These are phyloP conservation scores for Mucor velutinosus DNA, from an alignment of 371 early-diverging fungal species.

Conservation along the genomic window DNA sequence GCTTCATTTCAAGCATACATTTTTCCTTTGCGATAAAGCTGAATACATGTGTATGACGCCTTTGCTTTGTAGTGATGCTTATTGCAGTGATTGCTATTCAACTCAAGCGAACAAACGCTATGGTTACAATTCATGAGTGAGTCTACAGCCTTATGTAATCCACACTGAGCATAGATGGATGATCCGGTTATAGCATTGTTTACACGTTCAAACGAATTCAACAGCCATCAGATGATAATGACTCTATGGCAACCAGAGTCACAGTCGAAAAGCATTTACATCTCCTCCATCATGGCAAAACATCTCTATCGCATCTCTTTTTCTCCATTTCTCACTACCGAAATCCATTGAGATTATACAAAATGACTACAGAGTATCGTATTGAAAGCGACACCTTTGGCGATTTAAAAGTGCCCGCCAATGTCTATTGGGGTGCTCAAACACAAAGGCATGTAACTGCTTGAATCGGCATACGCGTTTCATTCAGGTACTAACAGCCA, in stretches of 20 bases:
- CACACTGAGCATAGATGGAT: neutral
- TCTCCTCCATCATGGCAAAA: neutral
- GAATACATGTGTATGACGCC: neutral
- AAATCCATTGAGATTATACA: neutral
- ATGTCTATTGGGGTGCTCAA: constrained; percentile 97
- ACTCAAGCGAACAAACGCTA: neutral
- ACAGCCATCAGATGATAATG: neutral
- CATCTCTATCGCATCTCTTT: neutral
- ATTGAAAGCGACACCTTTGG: constrained; percentile 94
- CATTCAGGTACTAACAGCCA: neutral
- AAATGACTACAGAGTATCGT: constrained; percentile 55
- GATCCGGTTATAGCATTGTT: neutral
- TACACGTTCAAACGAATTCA: neutral
- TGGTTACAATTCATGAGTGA: neutral
- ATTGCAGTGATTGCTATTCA: neutral
- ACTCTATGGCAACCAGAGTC: neutral
- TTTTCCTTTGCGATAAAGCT: neutral
- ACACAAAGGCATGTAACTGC: constrained; percentile 77
- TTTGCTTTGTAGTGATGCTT: neutral
- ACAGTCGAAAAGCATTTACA: neutral
- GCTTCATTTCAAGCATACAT: neutral
- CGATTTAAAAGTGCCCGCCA: constrained; percentile 88
- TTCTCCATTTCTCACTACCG: neutral
- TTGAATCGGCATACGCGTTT: neutral
- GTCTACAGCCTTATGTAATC: neutral